phyloP scores from a whole-genome alignment of 2,329 filamentous ascomycete species.

The Thyridium curvatum region DNA sequence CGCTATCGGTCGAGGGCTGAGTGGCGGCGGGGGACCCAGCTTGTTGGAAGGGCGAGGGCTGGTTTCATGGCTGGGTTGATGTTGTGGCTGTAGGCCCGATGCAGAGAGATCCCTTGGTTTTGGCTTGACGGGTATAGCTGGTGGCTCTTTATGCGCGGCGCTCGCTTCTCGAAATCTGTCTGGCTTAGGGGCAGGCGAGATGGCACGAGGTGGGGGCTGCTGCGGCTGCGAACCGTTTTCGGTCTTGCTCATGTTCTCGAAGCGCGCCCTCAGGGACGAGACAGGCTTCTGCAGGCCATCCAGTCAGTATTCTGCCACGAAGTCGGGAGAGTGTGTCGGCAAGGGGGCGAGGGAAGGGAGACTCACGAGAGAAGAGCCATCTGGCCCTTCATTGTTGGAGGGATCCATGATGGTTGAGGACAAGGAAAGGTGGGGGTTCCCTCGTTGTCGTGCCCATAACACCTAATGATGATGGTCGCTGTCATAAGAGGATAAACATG shows the following conservation, averaged over 20 bases:
- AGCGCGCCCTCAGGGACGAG: slow-evolving; percentile 73
- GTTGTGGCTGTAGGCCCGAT: slow-evolving; percentile 3
- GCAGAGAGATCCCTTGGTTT: slow-evolving; percentile 22
- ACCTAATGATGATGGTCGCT: slow-evolving; percentile 18
- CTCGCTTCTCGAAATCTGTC: slow-evolving; percentile 33
- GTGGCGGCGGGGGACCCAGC: slow-evolving; percentile 37
- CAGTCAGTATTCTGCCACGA: slow-evolving; percentile 16
- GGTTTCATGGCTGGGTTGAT: slow-evolving; percentile 4
- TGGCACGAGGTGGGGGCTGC: slow-evolving; percentile 12
- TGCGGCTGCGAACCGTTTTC: slow-evolving; percentile 28
- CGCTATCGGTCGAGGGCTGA: slow-evolving; percentile 34
- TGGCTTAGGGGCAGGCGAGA: slow-evolving; percentile 33
- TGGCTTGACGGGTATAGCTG: slow-evolving; percentile 24
- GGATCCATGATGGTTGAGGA: slow-evolving; percentile 32
- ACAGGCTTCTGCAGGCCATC: slow-evolving; percentile 60
- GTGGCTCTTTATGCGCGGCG: slow-evolving; percentile 26
- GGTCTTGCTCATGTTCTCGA: slow-evolving; percentile 65
- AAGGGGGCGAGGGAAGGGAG: neutral
- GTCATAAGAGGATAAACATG: slow-evolving; percentile 14
- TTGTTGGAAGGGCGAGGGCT: slow-evolving; percentile 30
- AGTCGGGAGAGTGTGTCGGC: slow-evolving; percentile 8
- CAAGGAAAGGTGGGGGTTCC: slow-evolving; percentile 10
- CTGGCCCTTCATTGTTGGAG: slow-evolving; percentile 51
- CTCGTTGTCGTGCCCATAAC: slow-evolving; percentile 20
- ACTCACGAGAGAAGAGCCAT: slow-evolving; percentile 70